These are phyloP conservation scores for Russula earlei DNA, from an alignment of 768 basidiomycete genomes.

Conservation along the genomic window DNA sequence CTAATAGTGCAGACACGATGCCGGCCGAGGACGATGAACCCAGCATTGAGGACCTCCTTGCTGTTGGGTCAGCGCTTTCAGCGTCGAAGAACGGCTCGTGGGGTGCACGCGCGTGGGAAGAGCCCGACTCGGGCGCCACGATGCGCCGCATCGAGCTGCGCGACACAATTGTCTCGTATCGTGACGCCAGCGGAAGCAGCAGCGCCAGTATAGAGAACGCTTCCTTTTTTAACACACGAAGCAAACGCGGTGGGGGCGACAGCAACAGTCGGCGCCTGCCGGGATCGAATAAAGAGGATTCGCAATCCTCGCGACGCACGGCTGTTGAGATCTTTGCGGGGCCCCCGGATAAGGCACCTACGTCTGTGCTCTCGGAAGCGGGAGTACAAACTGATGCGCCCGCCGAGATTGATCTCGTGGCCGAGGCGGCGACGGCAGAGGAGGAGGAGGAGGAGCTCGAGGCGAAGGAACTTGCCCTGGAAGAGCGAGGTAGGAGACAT, in stretches of 20 bases:
- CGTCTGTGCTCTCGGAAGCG: background rate
- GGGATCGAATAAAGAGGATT: constrained; percentile 16
- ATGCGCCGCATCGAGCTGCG: constrained; percentile 25
- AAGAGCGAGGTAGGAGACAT: constrained; percentile 22
- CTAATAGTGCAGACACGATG: too few relatives aligned
- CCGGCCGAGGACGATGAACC: constrained; percentile 21
- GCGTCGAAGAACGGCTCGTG: constrained; percentile 20
- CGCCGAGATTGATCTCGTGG: background rate
- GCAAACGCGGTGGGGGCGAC: background rate
- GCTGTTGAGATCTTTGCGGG: constrained; percentile 27
- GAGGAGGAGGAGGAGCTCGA: background rate
- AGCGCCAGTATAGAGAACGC: background rate
- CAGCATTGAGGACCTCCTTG: constrained; percentile 27
- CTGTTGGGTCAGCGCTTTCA: constrained; percentile 3
- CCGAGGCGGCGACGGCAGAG: background rate
- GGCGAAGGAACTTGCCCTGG: constrained; percentile 20
- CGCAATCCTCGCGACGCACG: constrained; percentile 16
- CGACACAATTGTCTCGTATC: constrained; percentile 7
- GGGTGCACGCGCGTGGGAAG: constrained; percentile 33
- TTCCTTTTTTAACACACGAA: background rate
- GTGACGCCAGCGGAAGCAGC: constrained; percentile 18
- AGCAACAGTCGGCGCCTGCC: constrained; percentile 15
- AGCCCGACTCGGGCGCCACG: constrained; percentile 28
- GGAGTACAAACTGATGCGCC: background rate
- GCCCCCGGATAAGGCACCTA: background rate